Evolutionary conservation across 148 eudicot genomes (phyloP), one percentile per base, ranked within the genome.

Genomic region (Spergularia bocconei): DNA sequence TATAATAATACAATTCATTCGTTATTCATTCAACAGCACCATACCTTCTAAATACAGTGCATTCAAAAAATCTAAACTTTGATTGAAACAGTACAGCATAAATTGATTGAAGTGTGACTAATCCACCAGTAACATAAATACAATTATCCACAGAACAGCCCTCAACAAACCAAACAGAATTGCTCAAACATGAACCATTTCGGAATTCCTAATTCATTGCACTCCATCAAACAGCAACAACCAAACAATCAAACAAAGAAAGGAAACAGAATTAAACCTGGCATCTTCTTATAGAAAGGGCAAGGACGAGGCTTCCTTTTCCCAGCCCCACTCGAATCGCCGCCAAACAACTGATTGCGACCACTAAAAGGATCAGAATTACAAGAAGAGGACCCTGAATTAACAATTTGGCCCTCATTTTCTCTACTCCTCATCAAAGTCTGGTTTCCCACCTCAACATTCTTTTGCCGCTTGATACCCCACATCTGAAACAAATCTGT

Each of bases 251-350:
- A 9, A 16, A 57, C 33, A 51, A 12, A 14, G 6, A 3, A 21
- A 39, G 1, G 11, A 55, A 20, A 38, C 13, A 20, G n/a, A 23
- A 59, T 23, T 11, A 29, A 51, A 87, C 92, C 88, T 69, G 90
- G 90, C 11, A 89, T 83, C 75, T 82, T 89, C 86, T 89, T 89
- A 76, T 89, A 89, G 69, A 89, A 89, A 65, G 92, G 92, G 77
- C 92, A 89, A 72, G 71, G 59, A n/a, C 83, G 84, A 17, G 76
- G 5, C 58, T 79, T 57, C 63, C 76, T 75, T 9, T 62, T n/a
- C 12, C 53, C 16, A 41, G 20, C 13, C 20, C 7, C 67, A 62
- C 36, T 52, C 63, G 61, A 69, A 61, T 19, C 64, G 63, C 41
- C n/a, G 21, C 15, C 82, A 17, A 69, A 15, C 13, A 29, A 23